A percentile compares a stretch with the other conserved stretches of the same genome.
Conservation (phyloP, 331 rosid genomes). For the Telfairia occidentalis region DNA sequence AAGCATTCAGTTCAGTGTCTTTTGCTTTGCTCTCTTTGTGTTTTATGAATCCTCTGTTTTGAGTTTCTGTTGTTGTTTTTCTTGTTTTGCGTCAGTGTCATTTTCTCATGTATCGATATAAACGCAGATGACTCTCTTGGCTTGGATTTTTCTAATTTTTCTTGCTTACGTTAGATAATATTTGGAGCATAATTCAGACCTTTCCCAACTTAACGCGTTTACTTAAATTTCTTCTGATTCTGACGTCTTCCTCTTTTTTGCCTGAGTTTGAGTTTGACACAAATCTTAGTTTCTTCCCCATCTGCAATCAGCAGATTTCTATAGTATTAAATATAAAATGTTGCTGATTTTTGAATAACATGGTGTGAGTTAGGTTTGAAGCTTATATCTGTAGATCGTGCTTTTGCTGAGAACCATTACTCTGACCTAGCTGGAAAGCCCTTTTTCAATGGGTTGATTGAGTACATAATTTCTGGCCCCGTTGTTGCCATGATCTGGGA, state of each 20-base stretch:
- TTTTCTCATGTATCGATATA: background rate
- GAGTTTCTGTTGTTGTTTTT: background rate
- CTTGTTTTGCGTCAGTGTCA: background rate
- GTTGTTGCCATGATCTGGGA: conserved; percentile 98
- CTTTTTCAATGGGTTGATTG: conserved; percentile 47
- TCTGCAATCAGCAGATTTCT: background rate
- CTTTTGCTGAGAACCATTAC: conserved; percentile 87
- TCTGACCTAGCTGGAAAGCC: conserved; percentile 54
- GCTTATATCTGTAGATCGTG: conserved; percentile 53
- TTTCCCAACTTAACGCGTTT: background rate
- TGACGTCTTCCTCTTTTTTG: background rate
- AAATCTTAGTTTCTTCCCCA: background rate
- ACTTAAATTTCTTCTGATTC: background rate
- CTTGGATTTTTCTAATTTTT: background rate
- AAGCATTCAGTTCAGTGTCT: too few relatives aligned
- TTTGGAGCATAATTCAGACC: background rate
- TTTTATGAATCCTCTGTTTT: background rate
- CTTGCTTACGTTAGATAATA: background rate
- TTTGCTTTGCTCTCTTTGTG: too few relatives aligned
- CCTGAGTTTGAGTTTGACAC: background rate
- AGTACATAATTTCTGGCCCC: conserved; percentile 59
- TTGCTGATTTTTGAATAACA: background rate
- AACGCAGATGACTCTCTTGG: background rate
- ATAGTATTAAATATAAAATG: background rate
- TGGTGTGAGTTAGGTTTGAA: conserved; percentile 54